Evolutionary conservation across 2,329 filamentous ascomycete genomes (phyloP), one percentile per base, ranked within the genome.

Genomic region (Ophiostoma novo-ulmi): DNA sequence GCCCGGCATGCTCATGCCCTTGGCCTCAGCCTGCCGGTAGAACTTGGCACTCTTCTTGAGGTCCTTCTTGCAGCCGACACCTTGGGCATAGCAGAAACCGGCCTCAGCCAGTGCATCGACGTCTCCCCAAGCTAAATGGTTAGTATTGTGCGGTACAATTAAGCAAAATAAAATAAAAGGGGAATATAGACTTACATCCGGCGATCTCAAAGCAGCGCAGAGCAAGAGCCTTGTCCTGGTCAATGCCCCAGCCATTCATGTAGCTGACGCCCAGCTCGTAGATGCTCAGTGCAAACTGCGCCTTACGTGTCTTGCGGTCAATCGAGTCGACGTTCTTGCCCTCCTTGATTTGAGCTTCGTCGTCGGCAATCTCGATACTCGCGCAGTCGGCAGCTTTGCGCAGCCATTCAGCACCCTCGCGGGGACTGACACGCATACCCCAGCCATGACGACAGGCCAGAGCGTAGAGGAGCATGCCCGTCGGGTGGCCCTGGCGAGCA

Each of bases 211-310:
- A 99, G 78, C 95, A 99, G 69, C 93, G 87, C 76, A 99, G 80
- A 0, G 93, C 95, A 72, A 98, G 85, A 5, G 87, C 81, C 78
- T 95, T 97, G 78, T 99, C 95, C 80, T 97, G 93, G 75, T 94
- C 89, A 55, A 97, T 96, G 20, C 95, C 95, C 95, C 95, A 99
- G 5, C 95, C 95, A 76, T 99, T 97, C 88, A 97, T 93, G 78
- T 98, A 94, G 78, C 93, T 97, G 36, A 97, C 93, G 3, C 95
- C 95, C 35, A 99, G 85, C 81, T 99, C 95, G 76, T 99, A 99
- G 70, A 98, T 94, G 76, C 93, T 95, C 64, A 98, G 84, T 0
- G 94, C 95, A 79, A 98, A 97, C 77, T 98, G 94, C 13, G 94
- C 94, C 77, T 93, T 93, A 73, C 93, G 89, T 6, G 92, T 90